Conservation (phyloP, 2,329 filamentous ascomycete species). For the Exophiala xenobiotica region DNA sequence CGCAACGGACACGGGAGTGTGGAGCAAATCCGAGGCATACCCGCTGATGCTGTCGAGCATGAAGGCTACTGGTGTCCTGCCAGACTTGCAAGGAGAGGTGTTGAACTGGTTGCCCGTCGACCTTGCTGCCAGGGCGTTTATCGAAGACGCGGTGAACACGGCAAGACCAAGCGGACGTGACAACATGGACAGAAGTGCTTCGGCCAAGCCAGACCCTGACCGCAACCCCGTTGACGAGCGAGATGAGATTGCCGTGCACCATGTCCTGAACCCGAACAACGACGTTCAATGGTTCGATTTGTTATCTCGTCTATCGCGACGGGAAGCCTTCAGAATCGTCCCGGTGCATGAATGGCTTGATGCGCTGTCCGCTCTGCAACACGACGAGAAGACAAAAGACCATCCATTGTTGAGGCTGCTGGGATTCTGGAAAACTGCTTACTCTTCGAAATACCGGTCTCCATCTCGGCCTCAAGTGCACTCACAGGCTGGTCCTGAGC, state of each 20-base stretch:
- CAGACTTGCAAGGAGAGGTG: slow-evolving; percentile 44
- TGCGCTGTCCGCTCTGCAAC: slow-evolving; percentile 38
- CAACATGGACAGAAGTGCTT: no score
- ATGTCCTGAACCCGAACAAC: slow-evolving; percentile 50
- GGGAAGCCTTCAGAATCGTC: slow-evolving; percentile 39
- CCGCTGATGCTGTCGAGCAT: slow-evolving; percentile 51
- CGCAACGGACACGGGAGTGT: slow-evolving; percentile 49
- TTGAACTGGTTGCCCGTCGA: slow-evolving; percentile 48
- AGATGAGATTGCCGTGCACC: slow-evolving; percentile 43
- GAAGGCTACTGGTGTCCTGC: slow-evolving; percentile 45
- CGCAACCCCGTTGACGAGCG: neutral
- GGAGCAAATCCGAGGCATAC: slow-evolving; percentile 55
- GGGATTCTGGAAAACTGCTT: slow-evolving; percentile 51
- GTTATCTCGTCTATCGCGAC: slow-evolving; percentile 3
- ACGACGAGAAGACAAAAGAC: slow-evolving; percentile 27
- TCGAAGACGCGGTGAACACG: slow-evolving; percentile 24
- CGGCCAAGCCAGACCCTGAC: neutral
- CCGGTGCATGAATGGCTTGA: slow-evolving; percentile 43
- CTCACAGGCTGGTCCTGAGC: no score
- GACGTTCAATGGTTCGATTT: slow-evolving; percentile 12
- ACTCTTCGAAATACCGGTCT: no score
- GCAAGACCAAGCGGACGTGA: neutral
- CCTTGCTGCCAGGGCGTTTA: slow-evolving; percentile 39
- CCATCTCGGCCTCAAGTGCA: neutral
- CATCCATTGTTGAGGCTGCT: slow-evolving; percentile 51